A percentile compares a stretch with the other conserved stretches of the same genome.
phyloP scores from a whole-genome alignment of 257 asterid genomes.

The Nicotiana obtusifolia region DNA sequence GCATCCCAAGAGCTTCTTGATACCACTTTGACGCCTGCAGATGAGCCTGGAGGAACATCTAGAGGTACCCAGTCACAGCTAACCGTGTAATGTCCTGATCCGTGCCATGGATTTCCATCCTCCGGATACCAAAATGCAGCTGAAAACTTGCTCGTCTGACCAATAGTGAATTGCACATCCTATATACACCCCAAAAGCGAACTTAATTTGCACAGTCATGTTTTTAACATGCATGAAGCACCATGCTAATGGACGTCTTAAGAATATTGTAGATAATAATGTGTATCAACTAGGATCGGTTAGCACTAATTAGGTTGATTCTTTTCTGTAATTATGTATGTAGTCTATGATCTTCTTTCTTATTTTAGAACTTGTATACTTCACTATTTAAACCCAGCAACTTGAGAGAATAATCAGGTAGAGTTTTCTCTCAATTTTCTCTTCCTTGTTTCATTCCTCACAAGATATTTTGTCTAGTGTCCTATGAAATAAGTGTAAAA shows the following conservation, averaged over 20 bases:
- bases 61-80: conserved; percentile 71
- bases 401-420: too few relatives aligned
- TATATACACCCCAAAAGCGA: conserved; percentile 15
- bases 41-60: conserved; percentile 44
- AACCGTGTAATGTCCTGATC: conserved; percentile 61
- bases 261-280: too few relatives aligned
- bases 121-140: conserved; percentile 72
- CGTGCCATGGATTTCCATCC: conserved; percentile 75
- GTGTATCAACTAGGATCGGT: too few relatives aligned
- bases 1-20: conserved; percentile 66
- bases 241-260: not conserved
- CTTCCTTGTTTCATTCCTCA: too few relatives aligned
- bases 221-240: not conserved
- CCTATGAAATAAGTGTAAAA: not conserved
- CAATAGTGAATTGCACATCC: conserved; percentile 76
- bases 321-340: too few relatives aligned
- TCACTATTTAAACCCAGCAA: too few relatives aligned
- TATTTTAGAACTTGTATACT: too few relatives aligned
- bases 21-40: conserved; percentile 23
- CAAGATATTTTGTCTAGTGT: not conserved
- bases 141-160: conserved; percentile 60
- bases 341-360: too few relatives aligned
- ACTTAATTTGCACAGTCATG: not conserved
- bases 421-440: too few relatives aligned
- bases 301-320: too few relatives aligned